Conservation (phyloP, 1,139 yeast genomes). For the Saccharomyces hybrid region DNA sequence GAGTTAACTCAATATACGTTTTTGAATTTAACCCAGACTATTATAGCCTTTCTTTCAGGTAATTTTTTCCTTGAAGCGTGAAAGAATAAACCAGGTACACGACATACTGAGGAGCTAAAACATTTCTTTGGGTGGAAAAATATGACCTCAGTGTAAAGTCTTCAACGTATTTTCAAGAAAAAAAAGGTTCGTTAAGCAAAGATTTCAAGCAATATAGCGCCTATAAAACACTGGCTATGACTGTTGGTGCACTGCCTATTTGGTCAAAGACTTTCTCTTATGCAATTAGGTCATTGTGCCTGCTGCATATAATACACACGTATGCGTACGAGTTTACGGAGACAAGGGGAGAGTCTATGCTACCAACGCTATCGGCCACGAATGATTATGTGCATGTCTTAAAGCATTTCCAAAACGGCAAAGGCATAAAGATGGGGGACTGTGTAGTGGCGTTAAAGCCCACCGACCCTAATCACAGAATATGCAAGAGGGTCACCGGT, state of each 20-base stretch:
- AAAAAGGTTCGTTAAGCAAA: neutral
- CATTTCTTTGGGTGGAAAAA: neutral
- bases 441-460: constrained; percentile 85
- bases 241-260: neutral
- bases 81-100: neutral
- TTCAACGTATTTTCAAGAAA: neutral
- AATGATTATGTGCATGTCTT: constrained; percentile 77
- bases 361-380: constrained; percentile 71
- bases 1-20: no score
- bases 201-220: neutral
- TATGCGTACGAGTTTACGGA: constrained; percentile 69
- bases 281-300: constrained; percentile 52
- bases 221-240: neutral
- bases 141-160: neutral
- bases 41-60: neutral
- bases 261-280: constrained; percentile 1
- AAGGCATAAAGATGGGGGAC: constrained; percentile 68
- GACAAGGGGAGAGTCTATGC: constrained; percentile 90
- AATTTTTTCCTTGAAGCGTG: neutral
- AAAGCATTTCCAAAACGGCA: constrained; percentile 44
- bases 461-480: constrained; percentile 76
- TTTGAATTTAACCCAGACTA: neutral
- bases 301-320: constrained; percentile 58
- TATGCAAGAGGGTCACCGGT: constrained; percentile 88
- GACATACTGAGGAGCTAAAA: neutral